These are phyloP conservation scores for Neophaeococcomyces mojaviensis DNA, from an alignment of 2,329 filamentous ascomycete species.

Conservation along the genomic window DNA sequence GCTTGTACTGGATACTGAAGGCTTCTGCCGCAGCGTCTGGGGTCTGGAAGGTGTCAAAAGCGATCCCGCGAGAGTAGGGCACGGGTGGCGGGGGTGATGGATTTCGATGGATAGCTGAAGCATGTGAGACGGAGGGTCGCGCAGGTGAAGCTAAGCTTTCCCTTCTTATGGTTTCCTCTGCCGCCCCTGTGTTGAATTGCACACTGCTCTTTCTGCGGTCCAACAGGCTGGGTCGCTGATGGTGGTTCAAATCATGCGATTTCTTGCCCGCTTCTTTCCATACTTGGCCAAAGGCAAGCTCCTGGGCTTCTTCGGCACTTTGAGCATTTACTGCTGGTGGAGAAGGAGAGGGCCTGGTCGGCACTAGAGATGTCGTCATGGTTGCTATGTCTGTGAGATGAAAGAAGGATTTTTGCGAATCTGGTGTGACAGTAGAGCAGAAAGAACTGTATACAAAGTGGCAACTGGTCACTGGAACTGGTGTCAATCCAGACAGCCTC, in stretches of 20 bases:
- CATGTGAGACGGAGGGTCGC: slow-evolving; percentile 12
- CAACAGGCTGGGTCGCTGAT: slow-evolving; percentile 7
- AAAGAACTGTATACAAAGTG: no score
- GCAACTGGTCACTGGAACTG: no score
- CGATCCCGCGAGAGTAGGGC: slow-evolving; percentile 60
- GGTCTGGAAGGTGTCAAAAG: slow-evolving; percentile 67
- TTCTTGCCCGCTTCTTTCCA: slow-evolving; percentile 18
- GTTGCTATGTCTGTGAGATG: no score
- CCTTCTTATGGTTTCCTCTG: slow-evolving; percentile 22
- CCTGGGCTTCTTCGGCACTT: slow-evolving; percentile 15
- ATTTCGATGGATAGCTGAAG: slow-evolving; percentile 20
- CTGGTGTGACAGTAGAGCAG: no score
- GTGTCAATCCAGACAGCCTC: no score
- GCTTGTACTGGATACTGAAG: slow-evolving; percentile 75
- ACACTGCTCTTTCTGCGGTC: slow-evolving; percentile 21
- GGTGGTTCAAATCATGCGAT: slow-evolving; percentile 9
- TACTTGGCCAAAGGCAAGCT: slow-evolving; percentile 19
- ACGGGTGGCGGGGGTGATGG: slow-evolving; percentile 38
- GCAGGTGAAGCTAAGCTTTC: slow-evolving; percentile 16
- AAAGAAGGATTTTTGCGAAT: no score
- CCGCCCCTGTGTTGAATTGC: slow-evolving; percentile 22
- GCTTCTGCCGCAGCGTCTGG: slow-evolving; percentile 63
- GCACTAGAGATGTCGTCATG: neutral
- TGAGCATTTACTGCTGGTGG: neutral
- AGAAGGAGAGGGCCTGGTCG: neutral